These are phyloP conservation scores for Talaromyces albobiverticillius DNA, from an alignment of 2,329 filamentous ascomycete genomes.

Conservation along the genomic window DNA sequence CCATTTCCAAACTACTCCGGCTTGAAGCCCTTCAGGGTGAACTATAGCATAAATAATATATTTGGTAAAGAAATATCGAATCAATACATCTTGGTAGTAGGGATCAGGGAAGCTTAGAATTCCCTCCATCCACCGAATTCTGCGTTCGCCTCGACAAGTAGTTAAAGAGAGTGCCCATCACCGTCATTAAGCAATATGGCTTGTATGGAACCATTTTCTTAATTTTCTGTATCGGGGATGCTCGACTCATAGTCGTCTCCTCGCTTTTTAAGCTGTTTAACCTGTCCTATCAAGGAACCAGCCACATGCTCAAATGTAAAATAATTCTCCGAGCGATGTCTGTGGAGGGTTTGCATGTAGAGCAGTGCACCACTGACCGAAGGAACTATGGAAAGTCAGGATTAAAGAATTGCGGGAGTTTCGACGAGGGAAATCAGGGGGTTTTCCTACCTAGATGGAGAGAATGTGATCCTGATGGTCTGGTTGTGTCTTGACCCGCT, in stretches of 20 bases:
- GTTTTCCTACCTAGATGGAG: background rate
- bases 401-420: background rate
- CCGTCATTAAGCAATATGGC: too few species aligned
- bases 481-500: background rate
- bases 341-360: slow-evolving; percentile 1
- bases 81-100: too few species aligned
- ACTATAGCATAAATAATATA: too few species aligned
- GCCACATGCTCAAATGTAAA: background rate
- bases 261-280: background rate
- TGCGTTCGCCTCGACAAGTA: too few species aligned
- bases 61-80: too few species aligned
- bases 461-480: background rate
- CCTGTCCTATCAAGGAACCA: background rate
- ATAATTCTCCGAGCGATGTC: background rate
- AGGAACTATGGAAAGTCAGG: background rate
- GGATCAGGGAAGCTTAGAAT: too few species aligned
- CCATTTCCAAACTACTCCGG: too few species aligned
- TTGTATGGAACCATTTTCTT: too few species aligned
- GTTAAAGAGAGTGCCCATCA: too few species aligned
- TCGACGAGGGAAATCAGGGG: background rate
- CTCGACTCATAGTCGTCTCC: background rate
- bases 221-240: background rate
- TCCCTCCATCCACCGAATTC: too few species aligned
- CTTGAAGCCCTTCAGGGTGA: too few species aligned
- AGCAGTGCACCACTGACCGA: slow-evolving; percentile 1